These are phyloP conservation scores for Cicer bijugum DNA, from an alignment of 306 rosid genomes.

Conservation along the genomic window DNA sequence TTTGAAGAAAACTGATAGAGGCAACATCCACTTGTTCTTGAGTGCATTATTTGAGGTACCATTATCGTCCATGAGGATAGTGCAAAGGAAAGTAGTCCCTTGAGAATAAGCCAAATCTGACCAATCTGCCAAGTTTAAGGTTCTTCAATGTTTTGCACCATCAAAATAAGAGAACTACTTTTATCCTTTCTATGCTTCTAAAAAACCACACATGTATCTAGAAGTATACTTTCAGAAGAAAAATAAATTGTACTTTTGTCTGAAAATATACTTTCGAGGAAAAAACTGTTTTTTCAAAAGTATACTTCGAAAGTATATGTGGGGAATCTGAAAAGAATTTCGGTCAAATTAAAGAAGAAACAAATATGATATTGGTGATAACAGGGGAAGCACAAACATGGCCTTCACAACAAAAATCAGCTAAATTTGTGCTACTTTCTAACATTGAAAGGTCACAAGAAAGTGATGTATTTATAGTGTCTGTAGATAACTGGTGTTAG, in stretches of 20 bases:
- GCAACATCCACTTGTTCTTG: conserved; percentile 61
- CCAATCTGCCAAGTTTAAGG: conserved; percentile 43
- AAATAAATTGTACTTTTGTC: too few relatives aligned
- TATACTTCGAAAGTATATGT: too few relatives aligned
- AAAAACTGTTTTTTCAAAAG: too few relatives aligned
- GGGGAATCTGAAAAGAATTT: too few relatives aligned
- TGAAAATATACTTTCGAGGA: too few relatives aligned
- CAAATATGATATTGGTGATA: neutral
- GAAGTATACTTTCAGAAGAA: too few relatives aligned
- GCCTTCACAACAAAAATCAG: neutral
- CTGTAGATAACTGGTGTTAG: neutral
- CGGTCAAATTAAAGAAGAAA: neutral
- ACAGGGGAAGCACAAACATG: conserved; percentile 18
- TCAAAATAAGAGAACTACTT: neutral
- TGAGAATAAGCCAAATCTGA: conserved; percentile 14
- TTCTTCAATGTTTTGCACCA: neutral
- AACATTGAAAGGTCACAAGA: conserved; percentile 7
- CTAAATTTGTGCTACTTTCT: neutral
- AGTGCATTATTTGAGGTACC: conserved; percentile 39
- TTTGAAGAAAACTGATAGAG: conserved; percentile 83
- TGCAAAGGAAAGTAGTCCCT: neutral
- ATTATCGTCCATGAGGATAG: conserved; percentile 54
- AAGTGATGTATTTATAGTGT: conserved; percentile 15
- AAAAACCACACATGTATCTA: too few relatives aligned
- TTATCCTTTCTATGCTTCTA: too few relatives aligned